Evolutionary conservation across 495 filamentous ascomycete species (phyloP).

Genomic region (Extremus antarcticus): DNA sequence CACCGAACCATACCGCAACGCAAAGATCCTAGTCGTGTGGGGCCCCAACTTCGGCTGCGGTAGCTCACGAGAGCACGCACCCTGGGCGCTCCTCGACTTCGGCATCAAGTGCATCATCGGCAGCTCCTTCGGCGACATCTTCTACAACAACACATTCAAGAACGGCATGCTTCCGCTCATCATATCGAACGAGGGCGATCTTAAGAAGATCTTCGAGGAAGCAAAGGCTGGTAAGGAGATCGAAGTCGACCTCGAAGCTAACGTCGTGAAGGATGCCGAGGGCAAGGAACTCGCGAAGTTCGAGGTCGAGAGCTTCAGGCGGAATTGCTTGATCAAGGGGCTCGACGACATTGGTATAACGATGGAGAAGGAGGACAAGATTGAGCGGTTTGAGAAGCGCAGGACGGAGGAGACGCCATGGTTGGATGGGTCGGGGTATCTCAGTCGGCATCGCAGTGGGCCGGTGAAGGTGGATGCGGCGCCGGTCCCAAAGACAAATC

Average conservation of each 20-base stretch:
- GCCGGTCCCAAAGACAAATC: constrained; percentile 81
- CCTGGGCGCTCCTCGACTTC: constrained; percentile 94
- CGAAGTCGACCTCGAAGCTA: constrained; percentile 81
- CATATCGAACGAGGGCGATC: constrained; percentile 53
- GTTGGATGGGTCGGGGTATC: constrained; percentile 81
- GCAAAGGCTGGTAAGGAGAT: constrained; percentile 74
- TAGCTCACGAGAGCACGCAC: constrained; percentile 86
- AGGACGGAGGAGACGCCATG: constrained; percentile 73
- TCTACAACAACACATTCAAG: constrained; percentile 99
- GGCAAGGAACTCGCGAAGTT: constrained; percentile 67
- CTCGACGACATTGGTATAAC: constrained; percentile 95
- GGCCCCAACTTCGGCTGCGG: constrained; percentile 95
- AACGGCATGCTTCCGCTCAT: constrained; percentile 93
- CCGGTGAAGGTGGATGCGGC: constrained; percentile 69
- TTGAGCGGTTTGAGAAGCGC: constrained; percentile 67
- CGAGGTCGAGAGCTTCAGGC: constrained; percentile 82
- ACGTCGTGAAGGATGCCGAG: constrained; percentile 63
- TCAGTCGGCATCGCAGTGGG: constrained; percentile 55
- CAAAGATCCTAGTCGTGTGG: constrained; percentile 90
- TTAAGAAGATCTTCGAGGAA: constrained; percentile 66
- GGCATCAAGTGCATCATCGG: constrained; percentile 91
- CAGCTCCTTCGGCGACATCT: constrained; percentile 89
- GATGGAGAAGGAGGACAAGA: constrained; percentile 83
- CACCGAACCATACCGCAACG: constrained; percentile 68
- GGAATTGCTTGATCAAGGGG: constrained; percentile 89